phyloP scores from a whole-genome alignment of 2,329 filamentous ascomycete genomes.

The Pseudogymnoascus sp. region DNA sequence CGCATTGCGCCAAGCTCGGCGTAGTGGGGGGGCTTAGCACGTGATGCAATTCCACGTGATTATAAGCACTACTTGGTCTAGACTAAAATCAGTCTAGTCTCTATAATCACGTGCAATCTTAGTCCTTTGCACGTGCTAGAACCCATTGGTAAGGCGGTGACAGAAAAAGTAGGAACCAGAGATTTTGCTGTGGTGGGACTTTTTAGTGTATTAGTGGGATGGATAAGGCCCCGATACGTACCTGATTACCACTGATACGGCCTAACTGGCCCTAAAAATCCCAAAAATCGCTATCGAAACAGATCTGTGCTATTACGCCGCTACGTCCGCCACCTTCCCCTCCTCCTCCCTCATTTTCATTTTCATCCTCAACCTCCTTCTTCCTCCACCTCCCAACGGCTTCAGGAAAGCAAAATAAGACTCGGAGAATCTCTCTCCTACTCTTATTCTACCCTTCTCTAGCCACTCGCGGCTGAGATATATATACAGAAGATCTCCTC shows the following conservation, averaged over 20 bases:
- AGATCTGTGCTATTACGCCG: not conserved
- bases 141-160: constrained; percentile 2
- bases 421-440: constrained; percentile 4
- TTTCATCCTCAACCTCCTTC: constrained; percentile 1
- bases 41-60: not conserved
- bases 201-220: not conserved
- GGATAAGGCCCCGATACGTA: constrained; percentile 3
- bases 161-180: constrained; percentile 8
- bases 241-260: constrained; percentile 8
- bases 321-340: not conserved
- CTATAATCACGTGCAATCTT: not conserved
- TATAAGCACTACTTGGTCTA: not conserved
- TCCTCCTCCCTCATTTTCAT: not conserved
- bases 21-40: not conserved
- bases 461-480: constrained; percentile 29
- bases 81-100: too few relatives aligned
- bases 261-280: constrained; percentile 1
- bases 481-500: not conserved
- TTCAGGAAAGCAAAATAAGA: constrained; percentile 8
- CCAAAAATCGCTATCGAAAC: not conserved
- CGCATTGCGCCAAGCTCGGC: not conserved
- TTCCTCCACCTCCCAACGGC: constrained; percentile 10
- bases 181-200: not conserved
- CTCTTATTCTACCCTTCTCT: constrained; percentile 17
- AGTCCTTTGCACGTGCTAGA: not conserved